These are phyloP conservation scores for Pythium folliculosum DNA, from an alignment of 352 stramenopile species.

Conservation along the genomic window DNA sequence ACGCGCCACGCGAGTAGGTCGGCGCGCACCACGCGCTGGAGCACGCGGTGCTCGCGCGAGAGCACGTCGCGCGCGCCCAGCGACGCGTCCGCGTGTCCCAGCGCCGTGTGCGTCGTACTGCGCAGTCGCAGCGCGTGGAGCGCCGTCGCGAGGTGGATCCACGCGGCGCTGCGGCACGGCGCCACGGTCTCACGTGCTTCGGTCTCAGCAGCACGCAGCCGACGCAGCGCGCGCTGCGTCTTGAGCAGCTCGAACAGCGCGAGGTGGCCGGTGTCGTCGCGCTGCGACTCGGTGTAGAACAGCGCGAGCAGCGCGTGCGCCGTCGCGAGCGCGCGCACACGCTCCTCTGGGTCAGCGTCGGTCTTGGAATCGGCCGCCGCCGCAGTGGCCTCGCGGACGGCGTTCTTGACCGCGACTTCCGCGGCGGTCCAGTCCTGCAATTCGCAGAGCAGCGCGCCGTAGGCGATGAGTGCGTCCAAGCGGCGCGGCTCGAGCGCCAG, in stretches of 20 bases:
- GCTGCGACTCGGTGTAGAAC: conserved; percentile 48
- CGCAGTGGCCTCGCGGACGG: conserved; percentile 26
- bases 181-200: neutral
- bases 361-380: too few species aligned
- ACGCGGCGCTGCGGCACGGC: conserved; percentile 46
- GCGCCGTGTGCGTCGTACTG: conserved; percentile 31
- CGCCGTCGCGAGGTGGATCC: conserved; percentile 57
- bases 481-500: conserved; percentile 48
- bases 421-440: conserved; percentile 45
- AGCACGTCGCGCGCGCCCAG: conserved; percentile 43
- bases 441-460: conserved; percentile 63
- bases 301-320: conserved; percentile 66
- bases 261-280: conserved; percentile 63
- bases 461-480: conserved; percentile 46
- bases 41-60: conserved; percentile 46
- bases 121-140: conserved; percentile 49
- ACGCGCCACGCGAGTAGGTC: conserved; percentile 36
- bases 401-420: conserved; percentile 50
- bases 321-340: conserved; percentile 28
- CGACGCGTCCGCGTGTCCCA: conserved; percentile 44
- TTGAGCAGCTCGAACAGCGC: conserved; percentile 66
- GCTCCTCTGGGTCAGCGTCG: neutral
- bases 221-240: conserved; percentile 36
- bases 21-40: conserved; percentile 49
- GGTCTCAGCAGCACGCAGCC: neutral